Evolutionary conservation across 148 eudicot species (phyloP).

Genomic region (Nyssa sinensis): DNA sequence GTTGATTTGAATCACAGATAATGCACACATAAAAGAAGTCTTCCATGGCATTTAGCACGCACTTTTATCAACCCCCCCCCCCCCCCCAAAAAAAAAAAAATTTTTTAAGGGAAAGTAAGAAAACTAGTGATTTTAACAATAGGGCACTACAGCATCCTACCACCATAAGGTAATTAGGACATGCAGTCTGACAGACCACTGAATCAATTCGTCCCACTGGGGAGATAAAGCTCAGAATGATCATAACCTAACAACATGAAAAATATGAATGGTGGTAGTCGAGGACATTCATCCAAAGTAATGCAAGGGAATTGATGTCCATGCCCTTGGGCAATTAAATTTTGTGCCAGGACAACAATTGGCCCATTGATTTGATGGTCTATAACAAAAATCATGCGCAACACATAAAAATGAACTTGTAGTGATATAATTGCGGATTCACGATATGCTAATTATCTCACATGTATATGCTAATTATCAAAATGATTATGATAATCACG

Average conservation of each 20-base stretch:
- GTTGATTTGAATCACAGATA: slow-evolving; percentile 13
- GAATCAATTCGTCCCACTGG: neutral
- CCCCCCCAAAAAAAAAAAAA: too few relatives aligned
- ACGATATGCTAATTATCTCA: neutral
- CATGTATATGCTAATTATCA: neutral
- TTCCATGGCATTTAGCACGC: neutral
- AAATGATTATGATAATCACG: neutral
- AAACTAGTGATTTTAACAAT: neutral
- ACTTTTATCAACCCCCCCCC: too few relatives aligned
- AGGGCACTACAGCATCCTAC: neutral
- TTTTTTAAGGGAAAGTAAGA: neutral
- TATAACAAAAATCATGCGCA: neutral
- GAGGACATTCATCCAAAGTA: too few relatives aligned
- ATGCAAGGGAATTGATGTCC: too few relatives aligned
- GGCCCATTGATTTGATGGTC: neutral
- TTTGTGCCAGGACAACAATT: neutral
- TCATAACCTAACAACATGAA: too few relatives aligned
- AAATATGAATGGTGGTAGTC: too few relatives aligned
- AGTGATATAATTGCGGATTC: too few relatives aligned
- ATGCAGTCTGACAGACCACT: neutral
- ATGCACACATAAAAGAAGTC: neutral
- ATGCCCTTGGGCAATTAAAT: neutral
- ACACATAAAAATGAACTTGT: too few relatives aligned
- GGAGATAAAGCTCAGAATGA: too few relatives aligned
- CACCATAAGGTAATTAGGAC: slow-evolving; percentile 4